Conservation (phyloP, 78 protist species). For the Chrysochromulina parva region DNA sequence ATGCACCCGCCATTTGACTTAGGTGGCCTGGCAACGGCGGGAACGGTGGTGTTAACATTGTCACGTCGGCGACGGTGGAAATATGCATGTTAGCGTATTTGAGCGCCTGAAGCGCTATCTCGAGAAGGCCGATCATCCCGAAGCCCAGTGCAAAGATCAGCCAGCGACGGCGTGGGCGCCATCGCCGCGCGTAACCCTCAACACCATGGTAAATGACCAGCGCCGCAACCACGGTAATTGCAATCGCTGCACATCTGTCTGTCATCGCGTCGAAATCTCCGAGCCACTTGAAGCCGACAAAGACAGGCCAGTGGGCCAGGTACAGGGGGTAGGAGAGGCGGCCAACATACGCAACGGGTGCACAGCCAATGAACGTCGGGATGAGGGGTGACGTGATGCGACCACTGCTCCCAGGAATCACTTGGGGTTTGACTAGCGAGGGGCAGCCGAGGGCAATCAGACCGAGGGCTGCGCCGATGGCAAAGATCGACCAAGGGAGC, state of each 20-base stretch:
- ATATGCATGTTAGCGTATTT: too few species aligned
- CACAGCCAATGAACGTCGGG: not conserved
- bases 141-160: not conserved
- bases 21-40: too few species aligned
- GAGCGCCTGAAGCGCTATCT: too few species aligned
- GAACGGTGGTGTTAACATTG: too few species aligned
- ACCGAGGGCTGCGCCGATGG: not conserved
- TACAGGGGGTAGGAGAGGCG: not conserved
- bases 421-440: not conserved
- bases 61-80: too few species aligned
- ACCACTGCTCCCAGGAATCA: too few species aligned
- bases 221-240: not conserved
- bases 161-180: not conserved
- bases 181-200: not conserved
- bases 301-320: not conserved
- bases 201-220: not conserved
- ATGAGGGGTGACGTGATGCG: not conserved
- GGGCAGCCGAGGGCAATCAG: not conserved
- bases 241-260: not conserved
- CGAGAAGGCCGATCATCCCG: too few species aligned
- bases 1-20: too few species aligned
- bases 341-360: not conserved
- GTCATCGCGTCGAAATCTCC: not conserved
- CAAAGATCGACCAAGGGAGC: not conserved
- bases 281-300: not conserved